Conservation (phyloP, 164 flowering plant genomes). For the Tinospora cordifolia region DNA sequence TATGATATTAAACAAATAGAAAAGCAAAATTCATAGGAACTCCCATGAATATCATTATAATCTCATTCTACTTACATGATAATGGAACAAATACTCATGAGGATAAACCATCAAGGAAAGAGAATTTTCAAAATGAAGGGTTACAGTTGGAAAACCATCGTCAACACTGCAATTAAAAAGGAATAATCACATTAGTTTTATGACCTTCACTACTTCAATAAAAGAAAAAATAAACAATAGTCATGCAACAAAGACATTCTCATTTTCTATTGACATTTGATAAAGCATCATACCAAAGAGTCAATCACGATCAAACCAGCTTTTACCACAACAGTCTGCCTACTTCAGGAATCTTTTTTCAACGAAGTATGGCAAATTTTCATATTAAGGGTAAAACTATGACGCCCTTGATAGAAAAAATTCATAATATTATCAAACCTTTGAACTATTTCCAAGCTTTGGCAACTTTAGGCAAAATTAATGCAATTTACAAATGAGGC, state of each 20-base stretch:
- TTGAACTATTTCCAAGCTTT: too few species aligned
- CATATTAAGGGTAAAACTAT: too few species aligned
- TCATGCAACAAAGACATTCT: background rate
- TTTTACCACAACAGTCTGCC: too few species aligned
- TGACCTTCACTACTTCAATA: background rate
- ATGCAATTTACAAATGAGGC: too few species aligned
- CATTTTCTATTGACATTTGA: background rate
- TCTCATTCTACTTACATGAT: slow-evolving; percentile 36
- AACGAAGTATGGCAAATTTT: too few species aligned
- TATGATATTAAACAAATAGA: background rate
- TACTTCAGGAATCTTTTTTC: too few species aligned
- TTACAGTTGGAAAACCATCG: slow-evolving; percentile 68
- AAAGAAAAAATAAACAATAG: background rate
- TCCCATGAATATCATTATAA: background rate
- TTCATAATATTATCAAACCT: too few species aligned
- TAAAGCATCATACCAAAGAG: too few species aligned
- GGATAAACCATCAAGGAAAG: slow-evolving; percentile 56
- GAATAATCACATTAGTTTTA: background rate
- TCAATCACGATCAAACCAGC: too few species aligned
- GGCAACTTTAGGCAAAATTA: too few species aligned
- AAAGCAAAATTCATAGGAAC: background rate
- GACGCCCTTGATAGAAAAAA: too few species aligned
- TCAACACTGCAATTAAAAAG: slow-evolving; percentile 53
- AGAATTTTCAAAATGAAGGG: slow-evolving; percentile 48
- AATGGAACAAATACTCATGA: slow-evolving; percentile 62